Base-by-base conservation (phyloP, 345 rosid species). In the Camelina sativa region DNA sequence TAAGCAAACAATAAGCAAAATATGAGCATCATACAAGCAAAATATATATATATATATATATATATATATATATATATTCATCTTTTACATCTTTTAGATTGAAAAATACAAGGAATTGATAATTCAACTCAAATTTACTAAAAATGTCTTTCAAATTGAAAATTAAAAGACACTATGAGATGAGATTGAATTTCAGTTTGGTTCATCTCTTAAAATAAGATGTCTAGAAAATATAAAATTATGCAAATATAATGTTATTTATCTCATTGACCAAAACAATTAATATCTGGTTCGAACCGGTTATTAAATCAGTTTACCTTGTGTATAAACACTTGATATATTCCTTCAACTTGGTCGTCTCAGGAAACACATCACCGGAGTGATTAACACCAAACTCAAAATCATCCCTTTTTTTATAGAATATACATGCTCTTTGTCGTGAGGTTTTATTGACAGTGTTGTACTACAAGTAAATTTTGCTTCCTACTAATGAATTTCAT, bases 301-400 rank as follows among this genome's bases (percentile, higher is more conserved):
- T 60, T 62, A 54, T 52, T n/a, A 8, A 8, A 20, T 41, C 6
- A 5, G 6, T 79, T 79, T 55, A 90, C 97, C 89, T 91, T 80
- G 64, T 83, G 80, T 81, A 83, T 60, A 93, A 69, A 46, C 32
- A 47, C 73, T 63, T 82, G 19, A 93, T 37, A 58, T 93, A 91
- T 72, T 82, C 86, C 54, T 48, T 76, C 52, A 91, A 38, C 35
- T 65, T 13, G 0, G 77, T 75, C 66, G 82, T 89, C 59, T 86
- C 89, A 48, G 87, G 72, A 69, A 86, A 91, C 5, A 1, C 54
- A 77, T 93, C 96, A 4, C 82, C 88, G 5, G 83, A 86, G 17
- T 87, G 62, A 22, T 83, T 72, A 73, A 84, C 78, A 30, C 84
- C 87, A 17, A 81, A 80, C 41, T 82, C 82, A 52, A 91, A 88